These are phyloP conservation scores for Blastobotrys americana DNA, from an alignment of 805 yeast genomes.

Conservation along the genomic window DNA sequence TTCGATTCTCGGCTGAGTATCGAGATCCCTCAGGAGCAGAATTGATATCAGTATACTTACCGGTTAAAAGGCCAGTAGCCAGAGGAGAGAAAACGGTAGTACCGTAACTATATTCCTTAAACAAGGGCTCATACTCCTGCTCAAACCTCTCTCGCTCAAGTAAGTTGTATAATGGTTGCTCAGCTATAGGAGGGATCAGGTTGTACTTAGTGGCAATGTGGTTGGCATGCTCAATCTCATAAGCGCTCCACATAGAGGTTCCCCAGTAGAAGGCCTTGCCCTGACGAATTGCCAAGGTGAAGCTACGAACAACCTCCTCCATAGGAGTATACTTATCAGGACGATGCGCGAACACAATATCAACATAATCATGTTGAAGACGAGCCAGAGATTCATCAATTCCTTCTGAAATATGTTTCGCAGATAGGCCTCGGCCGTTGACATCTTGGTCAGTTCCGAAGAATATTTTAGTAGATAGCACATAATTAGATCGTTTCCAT, in stretches of 20 bases:
- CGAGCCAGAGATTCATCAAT: slow-evolving; percentile 25
- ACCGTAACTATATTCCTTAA: slow-evolving; percentile 27
- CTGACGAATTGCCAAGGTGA: slow-evolving; percentile 27
- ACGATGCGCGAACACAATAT: slow-evolving; percentile 30
- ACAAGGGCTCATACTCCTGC: slow-evolving; percentile 26
- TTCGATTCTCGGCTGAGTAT: slow-evolving; percentile 6
- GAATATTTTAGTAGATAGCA: slow-evolving; percentile 29
- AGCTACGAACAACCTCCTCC: slow-evolving; percentile 30
- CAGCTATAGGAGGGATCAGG: slow-evolving; percentile 29
- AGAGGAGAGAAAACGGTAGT: slow-evolving; percentile 30
- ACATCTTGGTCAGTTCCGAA: slow-evolving; percentile 25
- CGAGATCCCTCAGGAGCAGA: slow-evolving; percentile 13
- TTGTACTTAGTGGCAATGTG: slow-evolving; percentile 29
- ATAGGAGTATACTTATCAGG: slow-evolving; percentile 28
- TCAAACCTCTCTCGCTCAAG: slow-evolving; percentile 26
- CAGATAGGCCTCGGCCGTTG: slow-evolving; percentile 27
- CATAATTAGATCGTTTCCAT: slow-evolving; percentile 28
- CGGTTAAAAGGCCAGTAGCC: slow-evolving; percentile 30
- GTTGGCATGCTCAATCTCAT: slow-evolving; percentile 30
- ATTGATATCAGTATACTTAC: slow-evolving; percentile 26
- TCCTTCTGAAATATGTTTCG: slow-evolving; percentile 31
- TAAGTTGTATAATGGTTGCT: slow-evolving; percentile 27
- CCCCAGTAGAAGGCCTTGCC: slow-evolving; percentile 32
- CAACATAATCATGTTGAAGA: slow-evolving; percentile 29
- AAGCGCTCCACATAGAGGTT: slow-evolving; percentile 30